A percentile compares a stretch with the other conserved stretches of the same genome.
Evolutionary conservation across 2,329 filamentous ascomycete genomes (phyloP).

Genomic region (Cadophora luteo-olivacea): DNA sequence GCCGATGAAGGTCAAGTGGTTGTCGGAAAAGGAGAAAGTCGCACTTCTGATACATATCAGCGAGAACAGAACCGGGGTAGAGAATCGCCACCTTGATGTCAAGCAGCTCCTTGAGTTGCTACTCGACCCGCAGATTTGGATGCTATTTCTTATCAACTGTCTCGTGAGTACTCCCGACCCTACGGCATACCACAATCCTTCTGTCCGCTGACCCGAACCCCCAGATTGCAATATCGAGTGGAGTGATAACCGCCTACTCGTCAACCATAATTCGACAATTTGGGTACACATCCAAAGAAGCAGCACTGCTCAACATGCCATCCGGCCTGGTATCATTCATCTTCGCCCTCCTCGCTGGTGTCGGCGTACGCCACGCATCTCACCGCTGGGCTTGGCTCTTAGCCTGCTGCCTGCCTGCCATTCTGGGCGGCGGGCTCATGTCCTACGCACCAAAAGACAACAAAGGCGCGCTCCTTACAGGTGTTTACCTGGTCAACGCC

Average conservation of each 20-base stretch:
- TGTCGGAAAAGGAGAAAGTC: slow-evolving; percentile 49
- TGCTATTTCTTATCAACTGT: slow-evolving; percentile 56
- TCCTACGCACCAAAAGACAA: slow-evolving; percentile 57
- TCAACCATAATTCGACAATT: slow-evolving; percentile 58
- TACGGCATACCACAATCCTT: too few relatives aligned
- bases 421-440: slow-evolving; percentile 53
- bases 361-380: slow-evolving; percentile 53
- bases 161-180: too few relatives aligned
- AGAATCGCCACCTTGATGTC: slow-evolving; percentile 55
- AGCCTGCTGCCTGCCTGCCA: slow-evolving; percentile 53
- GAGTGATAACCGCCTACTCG: slow-evolving; percentile 57
- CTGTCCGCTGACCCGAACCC: too few relatives aligned
- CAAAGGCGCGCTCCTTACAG: slow-evolving; percentile 53
- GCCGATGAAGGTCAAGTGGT: slow-evolving; percentile 52
- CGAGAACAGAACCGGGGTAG: slow-evolving; percentile 61
- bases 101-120: slow-evolving; percentile 57
- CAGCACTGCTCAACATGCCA: slow-evolving; percentile 60
- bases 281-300: slow-evolving; percentile 51
- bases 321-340: slow-evolving; percentile 57
- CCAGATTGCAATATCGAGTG: slow-evolving; percentile 24
- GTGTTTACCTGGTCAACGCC: slow-evolving; percentile 59
- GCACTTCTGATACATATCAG: slow-evolving; percentile 58
- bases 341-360: slow-evolving; percentile 56
- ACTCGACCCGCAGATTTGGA: slow-evolving; percentile 57
- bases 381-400: slow-evolving; percentile 59